These are phyloP conservation scores for Colletotrichum lindemuthianum DNA, from an alignment of 2,329 filamentous ascomycete species.

Conservation along the genomic window DNA sequence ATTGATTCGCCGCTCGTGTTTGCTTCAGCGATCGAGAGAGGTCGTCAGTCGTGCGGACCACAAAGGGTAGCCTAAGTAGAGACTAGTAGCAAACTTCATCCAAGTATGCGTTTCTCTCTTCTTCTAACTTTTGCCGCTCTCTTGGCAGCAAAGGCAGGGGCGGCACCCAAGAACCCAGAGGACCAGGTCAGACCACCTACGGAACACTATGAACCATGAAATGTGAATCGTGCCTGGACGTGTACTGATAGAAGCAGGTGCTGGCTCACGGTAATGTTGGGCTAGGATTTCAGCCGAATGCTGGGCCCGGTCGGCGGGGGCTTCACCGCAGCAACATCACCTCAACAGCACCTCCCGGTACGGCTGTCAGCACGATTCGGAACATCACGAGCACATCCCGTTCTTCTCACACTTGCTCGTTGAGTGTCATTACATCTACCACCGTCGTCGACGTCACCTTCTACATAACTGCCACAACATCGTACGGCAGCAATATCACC, in stretches of 20 bases:
- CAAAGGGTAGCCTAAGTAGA: no score
- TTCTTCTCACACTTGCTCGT: not conserved
- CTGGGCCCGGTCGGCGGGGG: slow-evolving; percentile 3
- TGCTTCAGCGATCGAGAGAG: no score
- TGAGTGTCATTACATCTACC: slow-evolving; percentile 42
- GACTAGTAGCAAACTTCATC: not conserved
- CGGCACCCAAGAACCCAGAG: slow-evolving; percentile 8
- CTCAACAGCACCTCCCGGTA: slow-evolving; percentile 12
- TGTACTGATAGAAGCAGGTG: slow-evolving; percentile 15
- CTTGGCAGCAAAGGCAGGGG: not conserved
- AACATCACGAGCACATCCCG: slow-evolving; percentile 11
- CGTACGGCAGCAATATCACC: slow-evolving; percentile 29
- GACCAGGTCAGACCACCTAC: slow-evolving; percentile 6
- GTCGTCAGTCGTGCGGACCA: no score
- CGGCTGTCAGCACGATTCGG: slow-evolving; percentile 13
- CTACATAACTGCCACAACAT: slow-evolving; percentile 44
- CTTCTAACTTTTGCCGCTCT: slow-evolving; percentile 11
- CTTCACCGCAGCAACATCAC: slow-evolving; percentile 31
- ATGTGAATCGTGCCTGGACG: not conserved
- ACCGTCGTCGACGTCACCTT: slow-evolving; percentile 46
- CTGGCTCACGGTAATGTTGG: slow-evolving; percentile 10
- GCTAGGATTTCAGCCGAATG: not conserved
- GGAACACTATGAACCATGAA: not conserved
- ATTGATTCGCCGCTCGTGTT: no score
- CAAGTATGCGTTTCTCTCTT: slow-evolving; percentile 11